Percentiles rank a stretch among this genome's conserved stretches.
Evolutionary conservation across 1,284 basidiomycete genomes (phyloP).

Genomic region (Kwoniella shivajii): DNA sequence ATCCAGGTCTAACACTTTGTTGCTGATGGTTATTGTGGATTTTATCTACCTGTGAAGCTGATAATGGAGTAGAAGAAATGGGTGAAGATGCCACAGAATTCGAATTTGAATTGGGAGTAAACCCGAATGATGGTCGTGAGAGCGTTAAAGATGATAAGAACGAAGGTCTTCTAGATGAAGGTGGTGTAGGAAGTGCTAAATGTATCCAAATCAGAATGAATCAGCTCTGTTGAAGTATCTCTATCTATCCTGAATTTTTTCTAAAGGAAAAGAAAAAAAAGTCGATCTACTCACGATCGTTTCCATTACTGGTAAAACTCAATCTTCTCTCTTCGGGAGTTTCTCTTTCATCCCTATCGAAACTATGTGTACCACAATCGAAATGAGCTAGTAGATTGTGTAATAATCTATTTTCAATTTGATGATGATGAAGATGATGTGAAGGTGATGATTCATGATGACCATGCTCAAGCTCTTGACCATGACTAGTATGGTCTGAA

Average conservation of each 20-base stretch:
- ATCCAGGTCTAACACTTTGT: not conserved
- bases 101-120: constrained; percentile 9
- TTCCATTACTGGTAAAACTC: constrained; percentile 11
- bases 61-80: constrained; percentile 2
- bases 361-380: constrained; percentile 37
- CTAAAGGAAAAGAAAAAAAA: not conserved
- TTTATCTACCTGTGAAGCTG: constrained; percentile 1
- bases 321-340: constrained; percentile 14
- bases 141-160: constrained; percentile 23
- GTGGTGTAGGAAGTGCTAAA: constrained; percentile 19
- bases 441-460: constrained; percentile 1
- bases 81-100: constrained; percentile 1
- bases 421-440: not conserved
- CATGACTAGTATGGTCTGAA: not conserved
- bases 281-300: constrained; percentile 8
- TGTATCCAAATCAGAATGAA: too few species aligned
- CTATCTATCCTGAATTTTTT: too few species aligned
- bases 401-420: constrained; percentile 27
- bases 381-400: constrained; percentile 32
- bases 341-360: constrained; percentile 32
- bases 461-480: not conserved
- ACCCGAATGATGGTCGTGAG: constrained; percentile 11
- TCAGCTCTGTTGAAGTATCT: too few species aligned
- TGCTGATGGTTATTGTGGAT: not conserved
- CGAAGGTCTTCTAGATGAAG: constrained; percentile 23